A percentile compares a stretch with the other conserved stretches of the same genome.
These are phyloP conservation scores for Endocalyx cinctus DNA, from an alignment of 2,329 filamentous ascomycete genomes.

Conservation along the genomic window DNA sequence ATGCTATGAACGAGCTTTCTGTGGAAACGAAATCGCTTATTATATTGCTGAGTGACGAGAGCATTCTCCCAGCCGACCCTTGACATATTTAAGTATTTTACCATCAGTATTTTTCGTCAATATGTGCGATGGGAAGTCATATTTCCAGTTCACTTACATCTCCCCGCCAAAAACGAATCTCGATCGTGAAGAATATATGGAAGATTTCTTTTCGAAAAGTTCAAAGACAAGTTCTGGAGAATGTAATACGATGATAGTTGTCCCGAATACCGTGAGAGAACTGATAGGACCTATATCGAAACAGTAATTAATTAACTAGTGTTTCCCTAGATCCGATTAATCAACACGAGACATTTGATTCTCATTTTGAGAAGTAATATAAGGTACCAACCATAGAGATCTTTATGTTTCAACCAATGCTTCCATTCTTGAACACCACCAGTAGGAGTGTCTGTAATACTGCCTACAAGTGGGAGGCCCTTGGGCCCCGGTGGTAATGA, in stretches of 20 bases:
- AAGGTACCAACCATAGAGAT: constrained; percentile 29
- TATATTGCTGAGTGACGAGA: constrained; percentile 19
- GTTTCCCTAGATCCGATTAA: no score
- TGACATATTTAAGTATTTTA: constrained; percentile 1
- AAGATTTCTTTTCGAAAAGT: constrained; percentile 30
- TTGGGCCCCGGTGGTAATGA: constrained; percentile 46
- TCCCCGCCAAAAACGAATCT: constrained; percentile 20
- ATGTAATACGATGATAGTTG: constrained; percentile 36
- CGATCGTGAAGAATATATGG: constrained; percentile 29
- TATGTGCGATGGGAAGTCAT: not conserved
- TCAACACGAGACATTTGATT: no score
- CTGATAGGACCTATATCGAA: constrained; percentile 33
- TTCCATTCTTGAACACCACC: constrained; percentile 29
- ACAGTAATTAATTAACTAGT: no score
- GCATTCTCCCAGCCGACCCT: constrained; percentile 20
- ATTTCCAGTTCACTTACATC: constrained; percentile 14
- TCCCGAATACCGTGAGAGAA: constrained; percentile 35
- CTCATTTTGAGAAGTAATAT: no score
- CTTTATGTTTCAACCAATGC: constrained; percentile 39
- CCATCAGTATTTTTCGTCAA: not conserved
- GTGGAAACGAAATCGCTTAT: constrained; percentile 13
- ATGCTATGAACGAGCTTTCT: constrained; percentile 24
- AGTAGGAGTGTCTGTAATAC: constrained; percentile 43
- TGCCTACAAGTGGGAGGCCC: constrained; percentile 43
- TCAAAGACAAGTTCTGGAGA: constrained; percentile 30